Evolutionary conservation across 768 basidiomycete genomes (phyloP).

Genomic region (Russula vinacea): DNA sequence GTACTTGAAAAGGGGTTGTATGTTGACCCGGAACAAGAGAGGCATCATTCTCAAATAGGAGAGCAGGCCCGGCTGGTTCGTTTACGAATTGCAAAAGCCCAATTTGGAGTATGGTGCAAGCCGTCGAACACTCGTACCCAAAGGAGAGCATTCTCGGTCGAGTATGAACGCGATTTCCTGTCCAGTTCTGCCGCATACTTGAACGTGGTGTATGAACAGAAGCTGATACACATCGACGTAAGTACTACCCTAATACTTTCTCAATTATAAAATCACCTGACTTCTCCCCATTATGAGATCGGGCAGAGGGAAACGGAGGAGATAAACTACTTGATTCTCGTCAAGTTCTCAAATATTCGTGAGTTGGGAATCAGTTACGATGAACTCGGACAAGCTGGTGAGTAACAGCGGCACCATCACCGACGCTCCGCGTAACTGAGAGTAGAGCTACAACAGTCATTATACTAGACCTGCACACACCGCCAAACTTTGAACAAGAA

Average conservation of each 20-base stretch:
- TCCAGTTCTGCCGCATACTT: neutral
- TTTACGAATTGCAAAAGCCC: neutral
- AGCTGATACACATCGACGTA: neutral
- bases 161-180: neutral
- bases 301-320: neutral
- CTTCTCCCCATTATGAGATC: neutral
- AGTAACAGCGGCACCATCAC: neutral
- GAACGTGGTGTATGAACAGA: neutral
- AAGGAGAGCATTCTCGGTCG: neutral
- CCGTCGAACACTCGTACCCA: neutral
- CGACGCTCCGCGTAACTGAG: neutral
- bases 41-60: neutral
- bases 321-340: neutral
- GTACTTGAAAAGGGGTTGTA: conserved; percentile 35
- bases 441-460: neutral
- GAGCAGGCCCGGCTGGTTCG: neutral
- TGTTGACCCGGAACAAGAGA: neutral
- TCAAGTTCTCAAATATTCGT: neutral
- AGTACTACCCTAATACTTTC: neutral
- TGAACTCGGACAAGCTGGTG: neutral
- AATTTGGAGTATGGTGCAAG: neutral
- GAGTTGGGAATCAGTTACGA: neutral
- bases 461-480: neutral
- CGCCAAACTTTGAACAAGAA: neutral
- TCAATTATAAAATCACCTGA: too few relatives aligned